Evolutionary conservation across 208 protist species (phyloP).

Genomic region (Crithidia brevicula): DNA sequence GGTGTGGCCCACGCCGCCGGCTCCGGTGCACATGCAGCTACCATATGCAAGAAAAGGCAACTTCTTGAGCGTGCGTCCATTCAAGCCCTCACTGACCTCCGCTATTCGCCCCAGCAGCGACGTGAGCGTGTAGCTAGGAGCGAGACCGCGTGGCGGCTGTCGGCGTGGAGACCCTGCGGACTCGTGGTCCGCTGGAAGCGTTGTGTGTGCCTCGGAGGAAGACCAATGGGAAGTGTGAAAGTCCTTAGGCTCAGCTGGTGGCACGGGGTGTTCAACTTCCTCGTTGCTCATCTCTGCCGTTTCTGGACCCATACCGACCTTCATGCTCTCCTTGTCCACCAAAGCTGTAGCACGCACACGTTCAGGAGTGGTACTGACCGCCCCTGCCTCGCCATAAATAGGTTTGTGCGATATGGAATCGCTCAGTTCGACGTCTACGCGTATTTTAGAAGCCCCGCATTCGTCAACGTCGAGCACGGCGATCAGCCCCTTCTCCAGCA

Average conservation of each 20-base stretch:
- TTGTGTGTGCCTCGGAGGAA: too few relatives aligned
- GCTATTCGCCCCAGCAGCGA: slow-evolving; percentile 38
- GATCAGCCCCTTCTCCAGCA: slow-evolving; percentile 50
- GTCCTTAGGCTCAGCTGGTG: background rate
- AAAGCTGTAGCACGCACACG: too few relatives aligned
- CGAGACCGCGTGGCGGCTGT: background rate
- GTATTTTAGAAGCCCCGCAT: background rate
- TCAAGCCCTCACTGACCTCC: slow-evolving; percentile 69
- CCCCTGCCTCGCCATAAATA: too few relatives aligned
- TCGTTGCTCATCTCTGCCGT: background rate
- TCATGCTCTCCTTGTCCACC: too few relatives aligned
- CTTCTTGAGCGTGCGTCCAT: slow-evolving; percentile 91
- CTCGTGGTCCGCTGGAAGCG: too few relatives aligned
- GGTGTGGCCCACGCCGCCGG: background rate
- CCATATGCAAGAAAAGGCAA: slow-evolving; percentile 90
- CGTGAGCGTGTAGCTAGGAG: slow-evolving; percentile 5
- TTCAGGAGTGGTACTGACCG: too few relatives aligned
- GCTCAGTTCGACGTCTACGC: background rate
- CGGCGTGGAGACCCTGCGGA: too few relatives aligned
- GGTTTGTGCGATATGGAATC: background rate
- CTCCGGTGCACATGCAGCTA: slow-evolving; percentile 21
- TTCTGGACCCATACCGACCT: background rate
- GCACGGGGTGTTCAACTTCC: background rate
- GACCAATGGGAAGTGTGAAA: too few relatives aligned
- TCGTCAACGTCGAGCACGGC: background rate